Evolutionary conservation across 768 basidiomycete genomes (phyloP).

Genomic region (Agrocybe pediades): DNA sequence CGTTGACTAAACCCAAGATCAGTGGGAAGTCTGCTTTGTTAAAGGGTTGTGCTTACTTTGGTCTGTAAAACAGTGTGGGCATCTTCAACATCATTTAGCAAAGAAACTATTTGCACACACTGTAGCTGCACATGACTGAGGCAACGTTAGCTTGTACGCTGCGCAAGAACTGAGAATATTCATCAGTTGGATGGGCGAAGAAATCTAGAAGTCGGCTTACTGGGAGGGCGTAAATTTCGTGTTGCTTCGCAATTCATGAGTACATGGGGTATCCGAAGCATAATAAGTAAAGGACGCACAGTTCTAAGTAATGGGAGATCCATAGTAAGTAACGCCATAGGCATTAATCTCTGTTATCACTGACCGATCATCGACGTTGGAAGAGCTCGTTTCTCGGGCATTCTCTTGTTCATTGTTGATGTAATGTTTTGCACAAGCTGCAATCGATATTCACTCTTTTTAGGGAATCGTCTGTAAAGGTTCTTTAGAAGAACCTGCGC

Average conservation of each 20-base stretch:
- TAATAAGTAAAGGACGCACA: too few relatives aligned
- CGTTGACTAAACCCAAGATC: constrained; percentile 38
- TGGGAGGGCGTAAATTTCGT: constrained; percentile 60
- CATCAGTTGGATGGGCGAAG: not conserved
- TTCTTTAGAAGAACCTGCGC: not conserved
- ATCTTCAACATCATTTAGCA: not conserved
- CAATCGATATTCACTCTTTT: not conserved
- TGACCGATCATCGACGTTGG: constrained; percentile 45
- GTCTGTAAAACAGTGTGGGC: constrained; percentile 22
- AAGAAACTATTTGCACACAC: too few relatives aligned
- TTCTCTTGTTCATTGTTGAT: constrained; percentile 55
- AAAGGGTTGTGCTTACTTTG: constrained; percentile 26
- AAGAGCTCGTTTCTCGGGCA: constrained; percentile 40
- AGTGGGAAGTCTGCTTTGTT: not conserved
- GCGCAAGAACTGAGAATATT: constrained; percentile 43
- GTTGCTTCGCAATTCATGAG: too few relatives aligned
- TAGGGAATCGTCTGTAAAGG: not conserved
- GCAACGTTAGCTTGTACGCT: constrained; percentile 68
- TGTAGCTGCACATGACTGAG: constrained; percentile 69
- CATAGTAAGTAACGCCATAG: too few relatives aligned
- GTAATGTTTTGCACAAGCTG: constrained; percentile 45
- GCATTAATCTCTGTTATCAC: constrained; percentile 5
- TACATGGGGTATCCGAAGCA: too few relatives aligned
- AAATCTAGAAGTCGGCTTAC: constrained; percentile 25
- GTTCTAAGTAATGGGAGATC: too few relatives aligned